Evolutionary conservation across 163 green algal genomes (phyloP), one percentile per base, ranked within the genome.

Genomic region (Scenedesmus sp.): DNA sequence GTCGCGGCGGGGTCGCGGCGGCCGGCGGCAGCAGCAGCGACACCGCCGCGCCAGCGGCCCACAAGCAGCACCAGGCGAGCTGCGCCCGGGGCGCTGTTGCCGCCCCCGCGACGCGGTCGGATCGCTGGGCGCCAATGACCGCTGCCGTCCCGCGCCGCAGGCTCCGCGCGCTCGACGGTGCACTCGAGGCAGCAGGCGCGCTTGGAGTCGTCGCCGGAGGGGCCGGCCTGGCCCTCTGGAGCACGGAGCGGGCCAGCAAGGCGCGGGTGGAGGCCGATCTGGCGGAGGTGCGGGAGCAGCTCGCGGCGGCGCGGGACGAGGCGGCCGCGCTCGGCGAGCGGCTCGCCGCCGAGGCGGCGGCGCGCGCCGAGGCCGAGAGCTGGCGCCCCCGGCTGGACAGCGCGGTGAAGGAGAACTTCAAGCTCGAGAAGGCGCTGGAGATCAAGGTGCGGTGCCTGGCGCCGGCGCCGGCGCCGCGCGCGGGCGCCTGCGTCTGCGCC

Each of bases 391-490:
- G 84, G 1, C 60, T 81, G 14, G 53, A 77, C 1, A 65, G 76
- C 10, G 60, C 64, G 22, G 54, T 31, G 18, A 75, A 62, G 9
- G 80, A 88, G n/a, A 78, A 83, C 4, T 65, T 85, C 17, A 88
- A 88, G 47, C 53, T 88, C 45, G 84, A 87, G 66, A 44, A 65
- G 4, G 84, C 77, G 7, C 84, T 88, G 26, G 84, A 88, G 36
- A 82, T 88, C n/a, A 84, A 81, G 80, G 84, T 82, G 26, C 0
- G 77, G 22, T 5, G 18, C 39, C 31, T 29, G 42, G 54, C 24
- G 56, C 56, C 15, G 18, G 24, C 56, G 24, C n/a, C 18, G 15
- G 56, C 2, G 18, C 18, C 18, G 15, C 1, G n/a, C n/a, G 18
- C 1, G 56, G 48, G 44, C 11, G 3, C 3, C 15, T 60, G 64